Percentiles rank a stretch among this genome's conserved stretches.
Conservation (phyloP, 768 basidiomycete genomes). For the Suillus plorans region DNA sequence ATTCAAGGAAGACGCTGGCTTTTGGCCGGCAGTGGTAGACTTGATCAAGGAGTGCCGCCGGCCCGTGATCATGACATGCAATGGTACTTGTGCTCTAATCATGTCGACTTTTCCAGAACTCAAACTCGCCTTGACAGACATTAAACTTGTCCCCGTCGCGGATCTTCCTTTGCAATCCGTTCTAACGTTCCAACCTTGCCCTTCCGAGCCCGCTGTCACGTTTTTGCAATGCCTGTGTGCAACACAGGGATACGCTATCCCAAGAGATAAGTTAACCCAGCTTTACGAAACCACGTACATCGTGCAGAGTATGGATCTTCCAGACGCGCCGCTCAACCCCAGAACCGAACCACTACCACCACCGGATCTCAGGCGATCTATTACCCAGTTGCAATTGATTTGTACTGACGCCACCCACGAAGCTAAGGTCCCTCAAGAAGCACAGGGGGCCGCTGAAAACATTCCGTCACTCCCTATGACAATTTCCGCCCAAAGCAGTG, state of each 20-base stretch:
- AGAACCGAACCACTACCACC: conserved; percentile 28
- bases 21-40: conserved; percentile 79
- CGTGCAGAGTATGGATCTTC: conserved; percentile 24
- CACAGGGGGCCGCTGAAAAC: conserved; percentile 28
- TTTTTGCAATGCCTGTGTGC: conserved; percentile 68
- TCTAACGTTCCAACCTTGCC: conserved; percentile 64
- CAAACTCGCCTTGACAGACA: conserved; percentile 46
- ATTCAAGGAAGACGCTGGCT: conserved; percentile 82
- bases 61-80: conserved; percentile 94
- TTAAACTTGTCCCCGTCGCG: conserved; percentile 63
- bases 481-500: conserved; percentile 34
- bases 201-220: conserved; percentile 51
- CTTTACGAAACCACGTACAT: conserved; percentile 42
- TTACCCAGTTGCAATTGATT: conserved; percentile 61
- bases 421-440: conserved; percentile 28
- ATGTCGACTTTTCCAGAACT: neutral
- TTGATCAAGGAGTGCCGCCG: conserved; percentile 83
- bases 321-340: conserved; percentile 36
- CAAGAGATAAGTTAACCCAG: conserved; percentile 40
- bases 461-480: conserved; percentile 28
- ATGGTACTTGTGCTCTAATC: conserved; percentile 53
- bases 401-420: conserved; percentile 36
- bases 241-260: conserved; percentile 51
- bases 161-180: conserved; percentile 78
- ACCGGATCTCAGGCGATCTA: conserved; percentile 64